A percentile compares a stretch with the other conserved stretches of the same genome.
These are phyloP conservation scores for Candida argentea DNA, from an alignment of 805 yeast genomes.

Conservation along the genomic window DNA sequence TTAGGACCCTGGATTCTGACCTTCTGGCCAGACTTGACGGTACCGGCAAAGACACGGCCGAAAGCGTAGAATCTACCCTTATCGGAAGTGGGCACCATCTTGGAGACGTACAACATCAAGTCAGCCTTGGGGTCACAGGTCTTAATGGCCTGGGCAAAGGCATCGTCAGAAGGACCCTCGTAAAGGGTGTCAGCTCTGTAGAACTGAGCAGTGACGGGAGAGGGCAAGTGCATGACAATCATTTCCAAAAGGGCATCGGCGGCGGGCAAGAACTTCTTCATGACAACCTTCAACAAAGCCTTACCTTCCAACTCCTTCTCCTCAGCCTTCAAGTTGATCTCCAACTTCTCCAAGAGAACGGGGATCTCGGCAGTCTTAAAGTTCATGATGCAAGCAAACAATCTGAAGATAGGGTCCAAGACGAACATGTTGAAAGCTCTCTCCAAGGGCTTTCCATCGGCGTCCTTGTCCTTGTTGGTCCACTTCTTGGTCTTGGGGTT, in stretches of 20 bases:
- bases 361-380: conserved; percentile 97
- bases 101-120: conserved; percentile 97
- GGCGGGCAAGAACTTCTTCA: conserved; percentile 99
- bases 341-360: conserved; percentile 85
- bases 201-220: conserved; percentile 97
- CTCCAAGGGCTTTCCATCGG: conserved; percentile 90
- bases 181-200: conserved; percentile 99
- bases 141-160: conserved; percentile 83
- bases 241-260: conserved; percentile 98
- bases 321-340: conserved; percentile 85
- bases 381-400: conserved; percentile 96
- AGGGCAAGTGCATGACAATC: conserved; percentile 97
- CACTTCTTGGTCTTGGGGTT: conserved; percentile 99
- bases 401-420: conserved; percentile 97
- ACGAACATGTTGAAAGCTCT: conserved; percentile 99
- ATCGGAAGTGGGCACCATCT: conserved; percentile 99
- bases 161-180: conserved; percentile 97
- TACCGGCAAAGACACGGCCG: conserved; percentile 99
- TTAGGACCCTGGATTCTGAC: conserved; percentile 99
- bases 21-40: conserved; percentile 97
- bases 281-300: conserved; percentile 94
- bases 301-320: conserved; percentile 98
- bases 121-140: conserved; percentile 98
- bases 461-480: conserved; percentile 93
- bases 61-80: conserved; percentile 99